Evolutionary conservation across 345 rosid species (phyloP).

Genomic region (Hirschfeldia incana): DNA sequence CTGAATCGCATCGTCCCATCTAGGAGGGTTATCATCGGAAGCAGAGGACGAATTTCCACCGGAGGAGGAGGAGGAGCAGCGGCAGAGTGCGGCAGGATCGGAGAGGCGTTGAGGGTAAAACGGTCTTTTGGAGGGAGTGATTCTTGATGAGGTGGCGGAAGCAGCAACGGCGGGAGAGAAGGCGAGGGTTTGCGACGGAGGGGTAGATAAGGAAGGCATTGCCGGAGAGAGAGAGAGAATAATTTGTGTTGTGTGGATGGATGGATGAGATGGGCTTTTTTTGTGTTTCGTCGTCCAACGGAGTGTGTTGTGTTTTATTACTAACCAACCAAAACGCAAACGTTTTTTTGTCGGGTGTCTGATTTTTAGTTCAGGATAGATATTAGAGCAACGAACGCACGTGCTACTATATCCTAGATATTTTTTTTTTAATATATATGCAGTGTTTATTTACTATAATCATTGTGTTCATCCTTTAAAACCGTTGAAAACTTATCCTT

Average conservation of each 20-base stretch:
- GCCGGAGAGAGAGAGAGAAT: constrained; percentile 16
- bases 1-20: constrained; percentile 65
- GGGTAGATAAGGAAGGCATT: constrained; percentile 63
- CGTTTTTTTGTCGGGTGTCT: neutral
- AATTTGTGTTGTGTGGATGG: neutral
- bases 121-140: constrained; percentile 38
- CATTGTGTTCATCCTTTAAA: neutral
- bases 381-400: constrained; percentile 1
- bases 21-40: constrained; percentile 33
- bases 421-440: neutral
- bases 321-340: constrained; percentile 12
- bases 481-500: neutral
- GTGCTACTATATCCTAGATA: neutral
- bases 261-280: constrained; percentile 1
- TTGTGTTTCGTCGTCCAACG: neutral
- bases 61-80: constrained; percentile 47
- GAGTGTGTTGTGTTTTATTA: too few relatives aligned
- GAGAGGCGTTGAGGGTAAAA: constrained; percentile 44
- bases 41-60: constrained; percentile 20
- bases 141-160: constrained; percentile 32
- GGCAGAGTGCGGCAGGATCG: constrained; percentile 42
- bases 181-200: constrained; percentile 51
- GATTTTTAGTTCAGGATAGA: neutral
- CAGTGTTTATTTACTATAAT: neutral
- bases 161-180: constrained; percentile 39